These are phyloP conservation scores for Colletotrichum cordylinicola DNA, from an alignment of 2,329 filamentous ascomycete species.

Conservation along the genomic window DNA sequence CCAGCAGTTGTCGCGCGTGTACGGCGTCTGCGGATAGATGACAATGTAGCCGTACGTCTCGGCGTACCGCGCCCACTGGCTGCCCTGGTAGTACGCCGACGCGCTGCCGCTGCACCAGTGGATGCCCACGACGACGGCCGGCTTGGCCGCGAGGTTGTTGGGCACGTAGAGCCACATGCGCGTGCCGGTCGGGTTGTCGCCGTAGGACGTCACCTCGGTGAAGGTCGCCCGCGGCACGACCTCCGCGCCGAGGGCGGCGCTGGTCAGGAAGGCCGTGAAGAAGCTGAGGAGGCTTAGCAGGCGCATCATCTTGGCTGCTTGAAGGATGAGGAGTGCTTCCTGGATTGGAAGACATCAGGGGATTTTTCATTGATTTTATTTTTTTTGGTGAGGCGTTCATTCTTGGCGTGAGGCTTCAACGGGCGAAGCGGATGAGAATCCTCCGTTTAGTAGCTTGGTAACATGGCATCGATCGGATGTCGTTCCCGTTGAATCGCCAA, in stretches of 20 bases:
- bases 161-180: conserved; percentile 37
- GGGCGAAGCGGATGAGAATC: neutral
- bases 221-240: conserved; percentile 22
- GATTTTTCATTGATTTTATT: neutral
- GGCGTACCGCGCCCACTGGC: conserved; percentile 56
- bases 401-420: neutral
- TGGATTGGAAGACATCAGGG: neutral
- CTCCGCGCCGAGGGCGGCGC: conserved; percentile 6
- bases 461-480: neutral
- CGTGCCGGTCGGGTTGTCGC: conserved; percentile 19
- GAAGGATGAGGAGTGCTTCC: too few species aligned
- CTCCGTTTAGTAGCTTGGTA: neutral
- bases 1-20: conserved; percentile 53
- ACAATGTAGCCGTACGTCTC: conserved; percentile 62
- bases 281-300: neutral
- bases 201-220: conserved; percentile 21
- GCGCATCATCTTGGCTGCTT: neutral
- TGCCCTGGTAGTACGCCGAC: conserved; percentile 53
- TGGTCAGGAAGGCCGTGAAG: neutral
- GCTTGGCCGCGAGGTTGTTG: conserved; percentile 42
- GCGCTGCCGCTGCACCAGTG: conserved; percentile 64
- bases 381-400: neutral
- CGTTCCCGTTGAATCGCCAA: neutral
- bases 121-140: conserved; percentile 58
- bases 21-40: conserved; percentile 50